Conservation (phyloP, 2,329 filamentous ascomycete species). For the Sclerotinia sclerotiorum region DNA sequence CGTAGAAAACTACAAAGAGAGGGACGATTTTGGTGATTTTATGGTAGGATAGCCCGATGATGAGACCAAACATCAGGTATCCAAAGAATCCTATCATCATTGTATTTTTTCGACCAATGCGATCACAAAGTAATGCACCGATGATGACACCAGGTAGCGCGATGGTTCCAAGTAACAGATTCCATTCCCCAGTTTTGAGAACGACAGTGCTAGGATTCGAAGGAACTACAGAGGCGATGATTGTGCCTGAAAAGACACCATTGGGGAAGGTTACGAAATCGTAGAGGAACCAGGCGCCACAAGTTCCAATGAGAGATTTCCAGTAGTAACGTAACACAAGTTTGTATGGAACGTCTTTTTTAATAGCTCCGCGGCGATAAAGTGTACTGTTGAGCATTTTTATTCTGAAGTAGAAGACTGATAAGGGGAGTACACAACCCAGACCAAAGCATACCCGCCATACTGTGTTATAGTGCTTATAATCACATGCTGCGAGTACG, state of each 20-base stretch:
- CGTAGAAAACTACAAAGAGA: slow-evolving; percentile 53
- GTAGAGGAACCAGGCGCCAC: slow-evolving; percentile 53
- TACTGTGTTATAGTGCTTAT: slow-evolving; percentile 44
- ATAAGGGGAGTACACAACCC: slow-evolving; percentile 51
- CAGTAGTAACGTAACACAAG: slow-evolving; percentile 55
- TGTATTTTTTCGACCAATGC: slow-evolving; percentile 50
- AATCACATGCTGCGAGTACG: slow-evolving; percentile 44
- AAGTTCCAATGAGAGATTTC: slow-evolving; percentile 53
- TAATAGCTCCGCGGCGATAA: slow-evolving; percentile 54
- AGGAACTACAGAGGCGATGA: slow-evolving; percentile 44
- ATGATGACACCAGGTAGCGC: slow-evolving; percentile 52
- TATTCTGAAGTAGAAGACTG: slow-evolving; percentile 57
- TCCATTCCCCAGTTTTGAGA: slow-evolving; percentile 50
- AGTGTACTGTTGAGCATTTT: slow-evolving; percentile 53
- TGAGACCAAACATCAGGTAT: slow-evolving; percentile 52
- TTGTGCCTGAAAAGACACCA: slow-evolving; percentile 48
- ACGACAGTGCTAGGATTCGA: slow-evolving; percentile 37
- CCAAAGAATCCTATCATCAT: slow-evolving; percentile 53
- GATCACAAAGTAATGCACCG: slow-evolving; percentile 50
- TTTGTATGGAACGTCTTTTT: slow-evolving; percentile 50
- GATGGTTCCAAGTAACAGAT: slow-evolving; percentile 48
- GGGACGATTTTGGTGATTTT: slow-evolving; percentile 51
- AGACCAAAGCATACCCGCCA: slow-evolving; percentile 53
- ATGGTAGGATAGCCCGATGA: slow-evolving; percentile 51
- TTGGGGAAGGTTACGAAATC: slow-evolving; percentile 48